Conservation (phyloP, 2,329 filamentous ascomycete species). For the Tolypocladium paradoxum region DNA sequence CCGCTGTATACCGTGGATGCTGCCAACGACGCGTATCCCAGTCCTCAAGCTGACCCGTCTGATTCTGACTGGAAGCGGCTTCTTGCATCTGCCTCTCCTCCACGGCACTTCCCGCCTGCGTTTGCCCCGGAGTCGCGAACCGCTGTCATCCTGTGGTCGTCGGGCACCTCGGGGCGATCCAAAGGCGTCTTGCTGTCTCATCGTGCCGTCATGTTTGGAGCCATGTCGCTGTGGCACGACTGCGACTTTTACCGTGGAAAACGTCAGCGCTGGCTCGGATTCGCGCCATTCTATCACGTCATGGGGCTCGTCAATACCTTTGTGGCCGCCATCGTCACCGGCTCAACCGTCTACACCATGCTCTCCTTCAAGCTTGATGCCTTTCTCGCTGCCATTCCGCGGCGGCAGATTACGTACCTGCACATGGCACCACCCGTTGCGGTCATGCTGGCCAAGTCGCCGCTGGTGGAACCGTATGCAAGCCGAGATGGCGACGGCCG, state of each 20-base stretch:
- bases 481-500: background rate
- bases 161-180: background rate
- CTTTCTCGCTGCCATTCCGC: background rate
- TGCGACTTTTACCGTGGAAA: background rate
- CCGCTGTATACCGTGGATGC: background rate
- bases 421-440: background rate
- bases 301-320: background rate
- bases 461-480: background rate
- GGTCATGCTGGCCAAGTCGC: background rate
- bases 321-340: background rate
- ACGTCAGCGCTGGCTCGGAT: background rate
- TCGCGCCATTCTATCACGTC: background rate
- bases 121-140: background rate
- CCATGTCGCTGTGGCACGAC: background rate
- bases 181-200: background rate
- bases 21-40: background rate
- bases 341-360: background rate
- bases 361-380: background rate
- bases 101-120: background rate
- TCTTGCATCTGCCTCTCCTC: background rate
- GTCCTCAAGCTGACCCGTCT: background rate
- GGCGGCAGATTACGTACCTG: background rate
- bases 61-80: background rate
- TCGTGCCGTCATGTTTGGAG: background rate
- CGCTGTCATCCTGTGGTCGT: background rate